These are phyloP conservation scores for Peronospora destructor DNA, from an alignment of 352 stramenopile genomes.

Conservation along the genomic window DNA sequence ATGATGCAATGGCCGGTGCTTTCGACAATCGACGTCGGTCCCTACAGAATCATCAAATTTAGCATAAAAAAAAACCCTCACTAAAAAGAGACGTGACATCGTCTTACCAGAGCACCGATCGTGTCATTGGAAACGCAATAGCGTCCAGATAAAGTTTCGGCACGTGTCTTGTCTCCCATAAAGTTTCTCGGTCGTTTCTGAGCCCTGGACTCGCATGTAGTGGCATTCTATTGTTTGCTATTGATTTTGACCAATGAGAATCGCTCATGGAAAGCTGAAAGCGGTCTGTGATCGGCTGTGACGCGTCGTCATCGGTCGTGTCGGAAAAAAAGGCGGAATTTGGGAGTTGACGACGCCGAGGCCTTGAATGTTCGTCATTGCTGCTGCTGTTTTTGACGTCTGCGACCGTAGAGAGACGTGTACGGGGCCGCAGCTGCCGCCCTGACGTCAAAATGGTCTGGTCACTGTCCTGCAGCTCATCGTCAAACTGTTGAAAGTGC, in stretches of 20 bases:
- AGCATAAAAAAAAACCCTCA: constrained; percentile 3
- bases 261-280: constrained; percentile 18
- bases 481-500: constrained; percentile 48
- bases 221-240: not conserved
- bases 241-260: constrained; percentile 3
- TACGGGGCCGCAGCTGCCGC: constrained; percentile 5
- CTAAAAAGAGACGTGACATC: not conserved
- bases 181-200: constrained; percentile 3
- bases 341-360: constrained; percentile 11
- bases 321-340: constrained; percentile 67
- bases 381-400: constrained; percentile 11
- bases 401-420: constrained; percentile 15
- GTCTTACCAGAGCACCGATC: constrained; percentile 53
- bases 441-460: constrained; percentile 41
- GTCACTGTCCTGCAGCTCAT: constrained; percentile 57
- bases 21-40: constrained; percentile 51
- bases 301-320: constrained; percentile 59
- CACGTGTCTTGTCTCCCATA: not conserved
- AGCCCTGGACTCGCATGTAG: constrained; percentile 14
- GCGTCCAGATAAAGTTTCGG: constrained; percentile 42
- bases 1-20: constrained; percentile 30
- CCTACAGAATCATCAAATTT: constrained; percentile 23
- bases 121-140: constrained; percentile 62
- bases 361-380: not conserved
- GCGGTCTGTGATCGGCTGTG: not conserved